Conservation (phyloP, 2,329 filamentous ascomycete species). For the Fusarium tupiense region DNA sequence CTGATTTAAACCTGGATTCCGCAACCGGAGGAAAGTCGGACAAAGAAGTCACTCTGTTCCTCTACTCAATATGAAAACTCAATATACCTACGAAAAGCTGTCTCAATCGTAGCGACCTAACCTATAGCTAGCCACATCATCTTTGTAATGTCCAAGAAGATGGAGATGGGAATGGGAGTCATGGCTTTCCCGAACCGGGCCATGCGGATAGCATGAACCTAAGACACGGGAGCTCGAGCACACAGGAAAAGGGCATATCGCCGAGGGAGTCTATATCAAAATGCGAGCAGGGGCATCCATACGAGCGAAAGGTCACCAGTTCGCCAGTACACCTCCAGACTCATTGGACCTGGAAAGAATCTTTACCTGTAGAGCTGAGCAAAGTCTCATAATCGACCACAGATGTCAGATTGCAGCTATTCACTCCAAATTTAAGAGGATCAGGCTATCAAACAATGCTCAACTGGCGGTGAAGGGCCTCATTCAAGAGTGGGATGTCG, state of each 20-base stretch:
- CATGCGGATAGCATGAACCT: neutral
- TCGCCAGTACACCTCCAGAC: neutral
- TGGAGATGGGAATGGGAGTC: neutral
- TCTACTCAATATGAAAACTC: neutral
- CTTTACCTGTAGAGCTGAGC: neutral
- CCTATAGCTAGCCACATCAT: neutral
- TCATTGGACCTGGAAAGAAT: neutral
- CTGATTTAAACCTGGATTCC: neutral
- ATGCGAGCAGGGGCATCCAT: neutral
- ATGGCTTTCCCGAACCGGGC: neutral
- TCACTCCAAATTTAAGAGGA: slow-evolving; percentile 16
- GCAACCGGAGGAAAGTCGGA: neutral
- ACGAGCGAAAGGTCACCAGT: neutral
- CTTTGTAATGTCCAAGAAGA: neutral
- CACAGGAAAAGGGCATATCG: neutral
- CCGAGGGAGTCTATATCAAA: neutral
- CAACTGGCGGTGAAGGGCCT: slow-evolving; percentile 41
- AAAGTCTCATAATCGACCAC: neutral
- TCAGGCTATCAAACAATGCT: slow-evolving; percentile 8
- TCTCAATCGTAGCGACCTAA: neutral
- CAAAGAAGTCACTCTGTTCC: neutral
- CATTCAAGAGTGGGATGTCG: slow-evolving; percentile 23
- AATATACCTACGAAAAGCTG: neutral
- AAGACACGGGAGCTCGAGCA: slow-evolving; percentile 1
- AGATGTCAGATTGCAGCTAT: slow-evolving; percentile 23